Percentiles rank a stretch among this genome's conserved stretches.
Conservation (phyloP, 805 yeast genomes). For the Lachancea meyersii region DNA sequence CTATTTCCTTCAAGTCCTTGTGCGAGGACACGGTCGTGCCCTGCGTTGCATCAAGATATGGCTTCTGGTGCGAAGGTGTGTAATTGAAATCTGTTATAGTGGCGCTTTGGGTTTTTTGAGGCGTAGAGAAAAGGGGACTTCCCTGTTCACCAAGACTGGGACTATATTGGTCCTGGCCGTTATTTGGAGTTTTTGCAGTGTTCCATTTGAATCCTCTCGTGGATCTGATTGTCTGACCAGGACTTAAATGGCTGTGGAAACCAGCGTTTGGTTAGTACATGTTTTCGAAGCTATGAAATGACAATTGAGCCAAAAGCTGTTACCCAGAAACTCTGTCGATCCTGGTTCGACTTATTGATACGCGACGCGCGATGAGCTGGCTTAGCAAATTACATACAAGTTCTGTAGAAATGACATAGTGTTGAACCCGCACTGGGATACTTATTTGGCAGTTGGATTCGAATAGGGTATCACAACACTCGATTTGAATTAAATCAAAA, state of each 20-base stretch:
- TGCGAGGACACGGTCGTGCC: constrained; percentile 48
- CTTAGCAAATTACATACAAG: too few species aligned
- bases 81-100: constrained; percentile 32
- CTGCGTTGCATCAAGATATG: constrained; percentile 25
- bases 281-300: not conserved
- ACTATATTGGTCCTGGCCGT: not conserved
- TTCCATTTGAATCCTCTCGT: constrained; percentile 43
- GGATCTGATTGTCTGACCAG: constrained; percentile 43
- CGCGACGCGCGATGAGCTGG: too few species aligned
- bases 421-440: too few species aligned
- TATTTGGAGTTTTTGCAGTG: constrained; percentile 13
- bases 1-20: constrained; percentile 75
- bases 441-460: too few species aligned
- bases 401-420: too few species aligned
- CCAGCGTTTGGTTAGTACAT: not conserved
- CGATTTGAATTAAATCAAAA: too few species aligned
- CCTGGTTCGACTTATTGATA: too few species aligned
- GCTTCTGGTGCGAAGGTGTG: constrained; percentile 35
- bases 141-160: not conserved
- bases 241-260: constrained; percentile 34
- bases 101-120: constrained; percentile 15
- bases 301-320: too few species aligned
- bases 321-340: not conserved
- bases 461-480: too few species aligned
- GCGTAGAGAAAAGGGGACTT: constrained; percentile 12